Conservation (phyloP, 768 basidiomycete genomes). For the Mycena floridula region DNA sequence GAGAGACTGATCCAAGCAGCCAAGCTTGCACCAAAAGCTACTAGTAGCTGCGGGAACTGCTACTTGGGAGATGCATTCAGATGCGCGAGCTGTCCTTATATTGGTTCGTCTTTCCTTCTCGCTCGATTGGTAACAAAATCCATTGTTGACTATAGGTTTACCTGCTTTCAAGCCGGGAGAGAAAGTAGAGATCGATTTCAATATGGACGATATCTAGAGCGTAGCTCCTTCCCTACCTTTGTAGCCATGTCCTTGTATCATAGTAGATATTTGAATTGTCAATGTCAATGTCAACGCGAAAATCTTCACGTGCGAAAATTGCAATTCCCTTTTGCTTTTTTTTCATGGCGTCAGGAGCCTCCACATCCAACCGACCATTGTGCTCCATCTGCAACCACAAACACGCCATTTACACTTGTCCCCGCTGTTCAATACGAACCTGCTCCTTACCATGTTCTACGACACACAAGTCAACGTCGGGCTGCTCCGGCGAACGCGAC, state of each 20-base stretch:
- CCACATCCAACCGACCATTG: slow-evolving; percentile 17
- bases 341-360: slow-evolving; percentile 5
- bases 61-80: slow-evolving; percentile 97
- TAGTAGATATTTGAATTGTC: too few species aligned
- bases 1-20: slow-evolving; percentile 62
- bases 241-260: too few species aligned
- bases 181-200: slow-evolving; percentile 88
- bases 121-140: slow-evolving; percentile 8
- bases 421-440: slow-evolving; percentile 62
- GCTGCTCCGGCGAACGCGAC: slow-evolving; percentile 70
- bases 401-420: slow-evolving; percentile 69
- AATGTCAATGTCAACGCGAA: too few species aligned
- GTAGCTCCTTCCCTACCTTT: too few species aligned
- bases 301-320: too few species aligned
- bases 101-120: slow-evolving; percentile 55
- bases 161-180: slow-evolving; percentile 98
- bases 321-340: too few species aligned
- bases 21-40: slow-evolving; percentile 74
- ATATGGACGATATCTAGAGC: slow-evolving; percentile 79
- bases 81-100: slow-evolving; percentile 93
- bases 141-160: slow-evolving; percentile 56
- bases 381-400: slow-evolving; percentile 47
- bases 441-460: slow-evolving; percentile 69
- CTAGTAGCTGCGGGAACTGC: slow-evolving; percentile 96
- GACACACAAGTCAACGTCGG: slow-evolving; percentile 54